phyloP scores from a whole-genome alignment of 2,329 filamentous ascomycete genomes.

The Hypoxylon sp. region DNA sequence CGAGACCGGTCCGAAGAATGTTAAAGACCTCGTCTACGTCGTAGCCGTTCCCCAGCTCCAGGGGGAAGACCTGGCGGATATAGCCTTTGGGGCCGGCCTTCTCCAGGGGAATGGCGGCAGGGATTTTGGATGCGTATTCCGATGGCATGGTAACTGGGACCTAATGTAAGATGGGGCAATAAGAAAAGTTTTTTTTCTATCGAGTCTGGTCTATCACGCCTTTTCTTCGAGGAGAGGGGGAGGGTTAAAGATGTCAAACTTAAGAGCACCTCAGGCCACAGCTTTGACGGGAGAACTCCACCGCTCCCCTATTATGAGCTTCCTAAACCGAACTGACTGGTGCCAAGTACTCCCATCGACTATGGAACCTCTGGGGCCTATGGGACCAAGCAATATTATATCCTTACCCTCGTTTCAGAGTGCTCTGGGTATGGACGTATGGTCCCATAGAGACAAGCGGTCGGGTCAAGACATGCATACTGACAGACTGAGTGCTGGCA shows the following conservation, averaged over 20 bases:
- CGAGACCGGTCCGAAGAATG: conserved; percentile 44
- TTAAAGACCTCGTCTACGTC: conserved; percentile 39
- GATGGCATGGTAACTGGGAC: conserved; percentile 7
- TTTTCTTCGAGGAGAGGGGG: not conserved
- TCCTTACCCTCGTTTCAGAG: not conserved
- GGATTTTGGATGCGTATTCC: conserved; percentile 28
- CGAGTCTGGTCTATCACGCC: too few relatives aligned
- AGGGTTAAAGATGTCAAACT: not conserved
- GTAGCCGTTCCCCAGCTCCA: conserved; percentile 46
- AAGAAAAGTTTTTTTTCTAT: not conserved
- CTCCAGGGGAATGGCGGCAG: conserved; percentile 43
- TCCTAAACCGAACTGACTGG: not conserved
- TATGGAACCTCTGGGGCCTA: too few relatives aligned
- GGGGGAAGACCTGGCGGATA: conserved; percentile 47
- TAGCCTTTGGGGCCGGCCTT: conserved; percentile 48
- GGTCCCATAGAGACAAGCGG: not conserved
- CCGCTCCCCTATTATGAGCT: conserved; percentile 8
- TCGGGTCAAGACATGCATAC: not conserved
- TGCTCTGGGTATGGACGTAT: not conserved
- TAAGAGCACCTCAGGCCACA: not conserved
- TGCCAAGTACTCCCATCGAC: not conserved
- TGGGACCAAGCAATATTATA: not conserved
- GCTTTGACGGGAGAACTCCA: not conserved
- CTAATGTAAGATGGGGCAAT: not conserved
- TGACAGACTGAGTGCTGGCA: too few relatives aligned